Evolutionary conservation across 768 basidiomycete species (phyloP), one percentile per base, ranked within the genome.

Genomic region (Austroboletus festivus): DNA sequence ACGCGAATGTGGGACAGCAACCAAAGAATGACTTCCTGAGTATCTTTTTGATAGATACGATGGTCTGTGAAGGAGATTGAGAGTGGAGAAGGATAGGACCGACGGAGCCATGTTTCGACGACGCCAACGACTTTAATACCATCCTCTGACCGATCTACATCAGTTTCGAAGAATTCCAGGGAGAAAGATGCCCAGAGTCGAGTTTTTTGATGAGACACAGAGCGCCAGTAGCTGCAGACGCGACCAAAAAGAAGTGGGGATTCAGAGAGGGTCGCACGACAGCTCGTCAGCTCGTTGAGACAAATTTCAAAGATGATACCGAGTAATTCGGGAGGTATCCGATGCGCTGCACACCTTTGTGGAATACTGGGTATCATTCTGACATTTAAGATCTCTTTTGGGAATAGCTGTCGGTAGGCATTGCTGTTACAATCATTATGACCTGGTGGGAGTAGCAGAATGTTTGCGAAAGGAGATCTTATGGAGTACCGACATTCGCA

Each of bases 321-420:
- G 2, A 75, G 55, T 78, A 81, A 67, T 67, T 81, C 57, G 1
- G 63, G 62, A 4, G 62, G 63, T 19, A 65, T 50, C 12, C 55
- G 46, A 19, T 54, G 46, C 6, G 45, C 31, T 15, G 49, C 38
- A 40, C 49, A 26, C 12, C 20, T 28, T 9, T 19, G 30, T n/a
- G 46, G 16, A 15, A 5, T 8, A 15, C 41, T 21, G 3, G 33
- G 33, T 24, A 18, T 5, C 23, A 12, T 48, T 30, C 18, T 21
- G 24, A 39, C 18, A 16, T 41, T 33, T 6, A 40, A 22, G 5
- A 26, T 23, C 11, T 38, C 15, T 23, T 38, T 47, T 16, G 18
- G 31, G n/a, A 22, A 18, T 33, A 3, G 28, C 33, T 28, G 40
- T 15, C 11, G 23, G 38, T 0, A 33, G 22, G 21, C 38, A 47